A percentile compares a stretch with the other conserved stretches of the same genome.
These are phyloP conservation scores for Apiotrichum brassicae DNA, from an alignment of 1,284 basidiomycete species.

Conservation along the genomic window DNA sequence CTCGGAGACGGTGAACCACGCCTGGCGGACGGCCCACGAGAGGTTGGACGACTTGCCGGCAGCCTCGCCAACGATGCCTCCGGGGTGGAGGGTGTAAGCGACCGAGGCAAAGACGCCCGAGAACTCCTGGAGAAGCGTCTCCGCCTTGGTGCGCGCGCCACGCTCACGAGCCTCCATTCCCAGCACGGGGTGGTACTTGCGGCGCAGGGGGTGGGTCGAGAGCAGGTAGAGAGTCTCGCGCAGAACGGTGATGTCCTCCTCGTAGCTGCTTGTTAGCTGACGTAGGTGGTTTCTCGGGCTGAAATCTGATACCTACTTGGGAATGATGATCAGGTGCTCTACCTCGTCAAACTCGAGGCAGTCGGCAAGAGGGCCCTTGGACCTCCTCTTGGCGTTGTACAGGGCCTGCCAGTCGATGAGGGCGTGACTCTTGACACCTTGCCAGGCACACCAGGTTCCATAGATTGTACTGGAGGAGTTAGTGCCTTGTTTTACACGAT, in stretches of 20 bases:
- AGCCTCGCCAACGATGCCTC: slow-evolving; percentile 31
- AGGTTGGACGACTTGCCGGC: slow-evolving; percentile 39
- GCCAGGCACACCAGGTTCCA: slow-evolving; percentile 24
- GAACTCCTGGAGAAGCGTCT: slow-evolving; percentile 28
- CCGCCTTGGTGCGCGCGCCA: slow-evolving; percentile 31
- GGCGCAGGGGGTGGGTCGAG: slow-evolving; percentile 34
- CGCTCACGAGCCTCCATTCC: slow-evolving; percentile 39
- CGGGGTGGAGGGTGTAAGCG: slow-evolving; percentile 35
- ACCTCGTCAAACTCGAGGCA: slow-evolving; percentile 23
- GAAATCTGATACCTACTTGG: slow-evolving; percentile 13
- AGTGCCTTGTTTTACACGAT: too few species aligned
- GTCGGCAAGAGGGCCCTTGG: background rate
- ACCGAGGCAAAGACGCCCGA: slow-evolving; percentile 27
- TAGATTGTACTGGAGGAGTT: slow-evolving; percentile 28
- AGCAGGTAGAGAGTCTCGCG: slow-evolving; percentile 37
- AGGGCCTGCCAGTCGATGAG: slow-evolving; percentile 26
- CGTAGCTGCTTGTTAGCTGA: slow-evolving; percentile 17
- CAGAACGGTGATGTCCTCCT: slow-evolving; percentile 33
- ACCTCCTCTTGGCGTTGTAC: background rate
- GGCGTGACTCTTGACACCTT: slow-evolving; percentile 23
- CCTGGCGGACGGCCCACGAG: slow-evolving; percentile 32
- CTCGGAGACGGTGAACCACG: slow-evolving; percentile 13
- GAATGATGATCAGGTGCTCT: slow-evolving; percentile 36
- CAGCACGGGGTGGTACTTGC: slow-evolving; percentile 34
- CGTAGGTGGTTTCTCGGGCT: too few species aligned